Base-by-base conservation (phyloP, 2,329 filamentous ascomycete species). In the Clarireedia sp. region DNA sequence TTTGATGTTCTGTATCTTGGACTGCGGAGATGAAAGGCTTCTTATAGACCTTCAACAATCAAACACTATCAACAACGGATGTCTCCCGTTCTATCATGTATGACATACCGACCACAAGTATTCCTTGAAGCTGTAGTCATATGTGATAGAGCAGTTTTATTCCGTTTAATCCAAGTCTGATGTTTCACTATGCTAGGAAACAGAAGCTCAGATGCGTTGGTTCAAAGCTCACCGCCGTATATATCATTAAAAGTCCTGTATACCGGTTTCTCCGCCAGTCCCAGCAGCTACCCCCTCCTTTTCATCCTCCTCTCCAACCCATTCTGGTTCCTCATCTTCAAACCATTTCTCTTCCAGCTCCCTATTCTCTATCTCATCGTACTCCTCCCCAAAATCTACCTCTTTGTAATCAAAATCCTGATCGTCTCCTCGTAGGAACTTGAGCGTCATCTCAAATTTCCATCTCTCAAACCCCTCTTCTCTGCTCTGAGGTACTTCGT, bases 301-400 rank as follows among this genome's bases (percentile, higher is more conserved):
- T 33, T 55, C 41, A 16, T 59, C 57, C 10, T 61, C 62, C 7
- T 61, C 59, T 5, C 55, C 60, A 40, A 64, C 55, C 64, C 66
- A 69, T 47, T 62, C 60, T 23, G 67, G 66, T 55, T 69, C 66
- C 57, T 70, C 68, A 17, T 68, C 66, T 16, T 69, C 67, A 65
- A 70, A 70, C 66, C 65, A 70, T 49, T 54, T 60, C 43, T 70
- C 68, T 54, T 69, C 67, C 36, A 59, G 63, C 55, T 70, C 68
- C 48, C 59, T 59, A 23, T 61, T 58, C 51, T 69, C 68, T 38
- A 70, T 60, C 43, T 60, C 61, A 61, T 70, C 68, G 50, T 55
- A 66, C 24, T 68, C 67, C 9, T 66, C 66, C 55, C 59, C 66
- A 44, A 63, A 61, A 63, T 70, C 68, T 17, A 70, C 62, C 19